phyloP scores from a whole-genome alignment of 2,329 filamentous ascomycete genomes.

The Botryotinia globosa region DNA sequence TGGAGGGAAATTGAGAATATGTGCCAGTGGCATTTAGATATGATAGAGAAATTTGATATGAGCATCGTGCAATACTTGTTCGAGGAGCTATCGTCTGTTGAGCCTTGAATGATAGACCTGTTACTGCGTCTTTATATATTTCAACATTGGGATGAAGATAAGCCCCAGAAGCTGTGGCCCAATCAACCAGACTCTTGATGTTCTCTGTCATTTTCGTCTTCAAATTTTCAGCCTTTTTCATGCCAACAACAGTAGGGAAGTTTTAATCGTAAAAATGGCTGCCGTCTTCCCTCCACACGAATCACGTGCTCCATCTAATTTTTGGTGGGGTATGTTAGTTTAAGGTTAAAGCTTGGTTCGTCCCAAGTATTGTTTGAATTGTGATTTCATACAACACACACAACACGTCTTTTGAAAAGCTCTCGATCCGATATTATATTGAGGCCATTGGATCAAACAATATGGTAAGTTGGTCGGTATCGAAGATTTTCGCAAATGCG shows the following conservation, averaged over 20 bases:
- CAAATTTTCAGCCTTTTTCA: background rate
- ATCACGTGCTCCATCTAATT: background rate
- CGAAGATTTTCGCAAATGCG: background rate
- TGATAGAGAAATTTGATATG: conserved; percentile 54
- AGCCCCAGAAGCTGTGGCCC: conserved; percentile 49
- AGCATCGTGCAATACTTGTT: conserved; percentile 49
- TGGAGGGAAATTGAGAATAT: conserved; percentile 34
- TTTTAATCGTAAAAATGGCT: background rate
- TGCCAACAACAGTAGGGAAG: background rate
- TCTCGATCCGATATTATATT: background rate
- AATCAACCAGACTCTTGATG: conserved; percentile 45
- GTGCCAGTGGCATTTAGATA: conserved; percentile 53
- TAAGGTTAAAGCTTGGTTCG: background rate
- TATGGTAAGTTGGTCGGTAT: background rate
- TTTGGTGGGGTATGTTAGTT: background rate
- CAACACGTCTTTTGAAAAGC: no score
- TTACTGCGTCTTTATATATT: conserved; percentile 50
- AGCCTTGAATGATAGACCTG: conserved; percentile 51
- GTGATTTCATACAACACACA: background rate
- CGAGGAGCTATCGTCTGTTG: conserved; percentile 24
- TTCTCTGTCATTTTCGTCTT: background rate
- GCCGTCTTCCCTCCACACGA: background rate
- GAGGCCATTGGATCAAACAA: background rate
- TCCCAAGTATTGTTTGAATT: background rate
- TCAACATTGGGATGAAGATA: conserved; percentile 51